Conservation (phyloP, 495 filamentous ascomycete species). For the Sporormia fimetaria region DNA sequence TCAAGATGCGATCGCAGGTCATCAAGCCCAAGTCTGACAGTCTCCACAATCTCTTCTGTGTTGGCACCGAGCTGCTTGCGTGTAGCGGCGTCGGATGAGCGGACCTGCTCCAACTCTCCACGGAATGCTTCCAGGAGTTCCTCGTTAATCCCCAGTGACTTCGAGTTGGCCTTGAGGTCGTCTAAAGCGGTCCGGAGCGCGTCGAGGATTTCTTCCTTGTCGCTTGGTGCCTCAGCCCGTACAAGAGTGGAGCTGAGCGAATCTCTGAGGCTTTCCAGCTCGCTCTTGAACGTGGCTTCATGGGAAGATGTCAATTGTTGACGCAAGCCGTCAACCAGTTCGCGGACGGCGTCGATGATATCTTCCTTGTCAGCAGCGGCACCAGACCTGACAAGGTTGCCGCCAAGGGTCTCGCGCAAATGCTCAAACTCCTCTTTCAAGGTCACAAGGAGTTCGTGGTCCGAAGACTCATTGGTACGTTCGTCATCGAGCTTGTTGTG, state of each 20-base stretch:
- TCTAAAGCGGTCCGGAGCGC: conserved; percentile 27
- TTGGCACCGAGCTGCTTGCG: conserved; percentile 24
- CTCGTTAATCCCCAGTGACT: conserved; percentile 22
- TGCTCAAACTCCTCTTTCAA: conserved; percentile 46
- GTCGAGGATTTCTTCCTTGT: conserved; percentile 45
- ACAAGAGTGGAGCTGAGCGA: conserved; percentile 29
- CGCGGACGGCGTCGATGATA: conserved; percentile 40
- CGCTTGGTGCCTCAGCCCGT: conserved; percentile 22
- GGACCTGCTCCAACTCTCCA: conserved; percentile 34
- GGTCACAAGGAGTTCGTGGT: conserved; percentile 15
- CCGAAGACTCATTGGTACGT: conserved; percentile 4
- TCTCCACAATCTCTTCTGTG: conserved; percentile 39
- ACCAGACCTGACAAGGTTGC: conserved; percentile 45
- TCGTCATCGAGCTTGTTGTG: conserved; percentile 24
- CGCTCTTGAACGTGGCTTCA: conserved; percentile 26
- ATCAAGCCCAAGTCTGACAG: conserved; percentile 58
- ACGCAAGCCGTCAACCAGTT: conserved; percentile 31
- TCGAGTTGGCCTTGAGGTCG: conserved; percentile 23
- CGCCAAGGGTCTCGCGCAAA: conserved; percentile 60
- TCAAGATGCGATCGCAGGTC: conserved; percentile 55
- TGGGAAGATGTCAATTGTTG: conserved; percentile 26
- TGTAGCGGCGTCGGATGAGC: conserved; percentile 25
- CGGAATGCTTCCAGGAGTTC: conserved; percentile 38
- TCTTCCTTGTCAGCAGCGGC: conserved; percentile 47
- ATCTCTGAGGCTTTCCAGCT: conserved; percentile 30